Percentiles rank a stretch among this genome's conserved stretches.
phyloP scores from a whole-genome alignment of 1,284 basidiomycete species.

The Ganoderma lingzhi region DNA sequence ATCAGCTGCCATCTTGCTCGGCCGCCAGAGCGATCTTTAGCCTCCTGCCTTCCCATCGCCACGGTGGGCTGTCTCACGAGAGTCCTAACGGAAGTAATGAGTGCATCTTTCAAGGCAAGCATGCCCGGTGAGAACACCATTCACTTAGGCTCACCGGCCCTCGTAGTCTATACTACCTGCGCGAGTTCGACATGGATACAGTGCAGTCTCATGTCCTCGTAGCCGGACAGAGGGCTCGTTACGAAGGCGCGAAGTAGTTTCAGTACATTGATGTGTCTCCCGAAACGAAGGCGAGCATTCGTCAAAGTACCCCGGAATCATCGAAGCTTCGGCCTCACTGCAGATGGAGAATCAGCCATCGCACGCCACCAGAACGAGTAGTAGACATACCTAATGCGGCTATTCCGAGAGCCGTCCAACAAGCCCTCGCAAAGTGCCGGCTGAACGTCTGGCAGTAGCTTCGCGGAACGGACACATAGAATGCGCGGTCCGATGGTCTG shows the following conservation, averaged over 20 bases:
- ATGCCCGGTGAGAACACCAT: not conserved
- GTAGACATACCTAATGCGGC: not conserved
- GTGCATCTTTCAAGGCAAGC: not conserved
- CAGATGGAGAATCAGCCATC: not conserved
- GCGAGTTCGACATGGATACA: not conserved
- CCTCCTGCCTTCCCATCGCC: not conserved
- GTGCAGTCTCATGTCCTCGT: not conserved
- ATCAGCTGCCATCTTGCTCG: not conserved
- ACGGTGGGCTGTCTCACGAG: not conserved
- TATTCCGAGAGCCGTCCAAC: not conserved
- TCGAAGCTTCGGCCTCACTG: not conserved
- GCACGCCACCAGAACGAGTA: not conserved
- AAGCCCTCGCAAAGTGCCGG: not conserved
- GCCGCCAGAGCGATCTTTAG: not conserved
- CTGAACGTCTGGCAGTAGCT: not conserved
- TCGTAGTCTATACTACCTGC: not conserved
- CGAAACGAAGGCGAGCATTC: not conserved
- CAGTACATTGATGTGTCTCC: not conserved
- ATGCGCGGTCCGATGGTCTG: not conserved
- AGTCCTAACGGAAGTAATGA: not conserved
- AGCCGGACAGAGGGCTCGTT: not conserved
- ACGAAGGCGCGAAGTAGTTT: not conserved
- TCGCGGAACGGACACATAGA: conserved; percentile 4
- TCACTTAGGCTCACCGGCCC: conserved; percentile 6
- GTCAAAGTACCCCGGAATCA: too few relatives aligned